phyloP scores from a whole-genome alignment of 768 basidiomycete species.

The Leccinum pellstonianum region DNA sequence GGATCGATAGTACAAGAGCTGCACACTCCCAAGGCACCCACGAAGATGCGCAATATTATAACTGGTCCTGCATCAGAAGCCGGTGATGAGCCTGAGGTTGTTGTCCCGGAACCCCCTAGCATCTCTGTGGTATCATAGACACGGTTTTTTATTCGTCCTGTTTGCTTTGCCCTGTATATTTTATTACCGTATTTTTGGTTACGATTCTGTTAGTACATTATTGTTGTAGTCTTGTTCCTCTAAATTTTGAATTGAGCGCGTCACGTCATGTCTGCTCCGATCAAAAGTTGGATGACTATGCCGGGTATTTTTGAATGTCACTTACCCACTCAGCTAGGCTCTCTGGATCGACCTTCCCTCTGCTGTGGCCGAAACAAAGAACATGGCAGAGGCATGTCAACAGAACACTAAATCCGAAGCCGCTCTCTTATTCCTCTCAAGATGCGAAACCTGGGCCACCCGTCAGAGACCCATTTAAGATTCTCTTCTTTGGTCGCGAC shows the following conservation, averaged over 20 bases:
- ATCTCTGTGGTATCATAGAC: constrained; percentile 22
- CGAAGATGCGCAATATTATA: constrained; percentile 67
- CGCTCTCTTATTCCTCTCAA: not conserved
- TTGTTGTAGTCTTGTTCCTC: not conserved
- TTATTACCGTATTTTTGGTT: constrained; percentile 18
- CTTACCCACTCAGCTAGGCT: not conserved
- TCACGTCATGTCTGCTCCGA: not conserved
- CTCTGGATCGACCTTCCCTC: not conserved
- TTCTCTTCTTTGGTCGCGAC: constrained; percentile 88
- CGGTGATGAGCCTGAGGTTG: constrained; percentile 46
- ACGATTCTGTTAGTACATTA: not conserved
- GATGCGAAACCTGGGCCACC: not conserved
- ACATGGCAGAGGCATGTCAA: not conserved
- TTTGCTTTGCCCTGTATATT: constrained; percentile 10
- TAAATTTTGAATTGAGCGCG: not conserved
- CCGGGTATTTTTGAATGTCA: not conserved
- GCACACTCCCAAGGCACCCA: constrained; percentile 48
- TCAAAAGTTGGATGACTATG: not conserved
- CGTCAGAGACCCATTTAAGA: constrained; percentile 49
- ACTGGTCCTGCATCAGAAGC: constrained; percentile 50
- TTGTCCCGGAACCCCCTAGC: constrained; percentile 17
- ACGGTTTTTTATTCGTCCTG: constrained; percentile 7
- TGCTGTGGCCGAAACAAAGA: not conserved
- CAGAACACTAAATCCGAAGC: not conserved
- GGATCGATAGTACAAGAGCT: constrained; percentile 51